These are phyloP conservation scores for Tetrastigma voinierianum DNA, from an alignment of 164 flowering plant species.

Conservation along the genomic window DNA sequence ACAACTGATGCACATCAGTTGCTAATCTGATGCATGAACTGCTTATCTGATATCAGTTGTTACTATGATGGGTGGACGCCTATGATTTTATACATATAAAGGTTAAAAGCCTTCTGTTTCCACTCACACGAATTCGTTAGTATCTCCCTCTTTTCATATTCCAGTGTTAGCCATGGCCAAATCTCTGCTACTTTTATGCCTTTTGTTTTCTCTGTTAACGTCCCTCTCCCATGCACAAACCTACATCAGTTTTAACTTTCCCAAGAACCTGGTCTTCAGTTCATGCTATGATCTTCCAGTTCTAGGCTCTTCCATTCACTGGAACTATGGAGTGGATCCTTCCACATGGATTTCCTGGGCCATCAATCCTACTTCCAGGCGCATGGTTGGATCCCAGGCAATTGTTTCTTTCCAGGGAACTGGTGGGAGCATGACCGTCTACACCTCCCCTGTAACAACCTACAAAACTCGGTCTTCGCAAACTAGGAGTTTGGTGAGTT, in stretches of 20 bases:
- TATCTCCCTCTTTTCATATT: too few relatives aligned
- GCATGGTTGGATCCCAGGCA: constrained; percentile 14
- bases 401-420: constrained; percentile 9
- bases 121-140: too few relatives aligned
- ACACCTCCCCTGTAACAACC: not conserved
- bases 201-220: too few relatives aligned
- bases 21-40: too few relatives aligned
- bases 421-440: not conserved
- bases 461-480: not conserved
- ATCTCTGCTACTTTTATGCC: too few relatives aligned
- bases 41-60: too few relatives aligned
- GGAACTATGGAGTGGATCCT: constrained; percentile 9
- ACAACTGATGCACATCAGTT: too few relatives aligned
- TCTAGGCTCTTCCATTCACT: constrained; percentile 19
- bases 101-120: too few relatives aligned
- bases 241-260: constrained; percentile 11
- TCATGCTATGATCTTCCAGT: constrained; percentile 14
- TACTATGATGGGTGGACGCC: too few relatives aligned
- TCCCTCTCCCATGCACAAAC: constrained; percentile 4
- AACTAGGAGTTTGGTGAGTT: constrained; percentile 4
- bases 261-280: not conserved
- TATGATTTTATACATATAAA: too few relatives aligned
- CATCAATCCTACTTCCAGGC: constrained; percentile 1
- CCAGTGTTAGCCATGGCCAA: too few relatives aligned
- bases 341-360: constrained; percentile 20